Percentiles rank a stretch among this genome's conserved stretches.
Conservation (phyloP, 2,329 filamentous ascomycete genomes). For the Drechslera avenae region DNA sequence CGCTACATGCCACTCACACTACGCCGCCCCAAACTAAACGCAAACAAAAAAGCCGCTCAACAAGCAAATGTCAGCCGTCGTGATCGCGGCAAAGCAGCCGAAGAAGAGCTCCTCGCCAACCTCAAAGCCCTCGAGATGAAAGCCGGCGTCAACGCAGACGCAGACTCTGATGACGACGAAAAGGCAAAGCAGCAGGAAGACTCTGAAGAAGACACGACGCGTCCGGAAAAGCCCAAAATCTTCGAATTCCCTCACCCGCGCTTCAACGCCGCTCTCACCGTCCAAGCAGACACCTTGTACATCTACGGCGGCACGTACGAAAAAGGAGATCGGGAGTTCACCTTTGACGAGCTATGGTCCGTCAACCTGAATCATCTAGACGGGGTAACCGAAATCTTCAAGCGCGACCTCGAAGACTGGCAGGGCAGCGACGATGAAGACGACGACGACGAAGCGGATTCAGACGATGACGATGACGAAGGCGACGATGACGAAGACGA, state of each 20-base stretch:
- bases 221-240: constrained; percentile 61
- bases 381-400: constrained; percentile 90
- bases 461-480: constrained; percentile 56
- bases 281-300: constrained; percentile 90
- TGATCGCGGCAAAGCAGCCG: constrained; percentile 83
- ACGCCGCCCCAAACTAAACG: constrained; percentile 71
- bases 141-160: constrained; percentile 59
- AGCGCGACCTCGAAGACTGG: constrained; percentile 85
- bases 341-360: constrained; percentile 92
- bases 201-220: constrained; percentile 58
- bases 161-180: constrained; percentile 47
- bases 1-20: constrained; percentile 86
- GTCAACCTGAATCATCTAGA: constrained; percentile 95
- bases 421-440: constrained; percentile 58
- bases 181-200: constrained; percentile 37
- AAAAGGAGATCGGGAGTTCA: constrained; percentile 92
- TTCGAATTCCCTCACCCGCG: constrained; percentile 87
- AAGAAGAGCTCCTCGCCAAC: constrained; percentile 87
- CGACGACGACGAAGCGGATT: constrained; percentile 51
- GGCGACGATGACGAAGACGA: constrained; percentile 56
- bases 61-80: constrained; percentile 51
- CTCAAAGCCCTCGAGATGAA: constrained; percentile 84
- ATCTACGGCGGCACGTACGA: constrained; percentile 96
- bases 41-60: constrained; percentile 61
- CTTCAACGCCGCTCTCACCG: constrained; percentile 88